Conservation (phyloP, 192 early-diverging fungal species). For the Neocallimastix lanati region DNA sequence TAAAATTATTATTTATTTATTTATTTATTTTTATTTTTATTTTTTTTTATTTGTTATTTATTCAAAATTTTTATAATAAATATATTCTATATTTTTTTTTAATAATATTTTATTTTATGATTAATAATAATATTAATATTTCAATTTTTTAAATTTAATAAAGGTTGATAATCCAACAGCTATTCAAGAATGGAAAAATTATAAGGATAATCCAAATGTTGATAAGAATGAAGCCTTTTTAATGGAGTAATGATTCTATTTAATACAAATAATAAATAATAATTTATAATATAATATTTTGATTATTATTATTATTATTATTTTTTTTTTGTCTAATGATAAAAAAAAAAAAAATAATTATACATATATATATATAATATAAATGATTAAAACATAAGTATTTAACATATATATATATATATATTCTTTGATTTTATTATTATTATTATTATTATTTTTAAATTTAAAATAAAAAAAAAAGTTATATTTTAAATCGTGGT, state of each 20-base stretch:
- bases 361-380: no score
- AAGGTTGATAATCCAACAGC: background rate
- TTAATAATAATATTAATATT: no score
- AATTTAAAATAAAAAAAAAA: constrained; percentile 3
- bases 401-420: constrained; percentile 9
- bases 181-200: constrained; percentile 33
- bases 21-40: no score
- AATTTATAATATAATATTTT: no score
- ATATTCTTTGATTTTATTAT: background rate
- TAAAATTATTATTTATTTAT: no score
- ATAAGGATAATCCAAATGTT: constrained; percentile 1
- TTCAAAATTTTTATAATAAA: no score
- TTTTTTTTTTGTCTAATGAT: constrained; percentile 76
- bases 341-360: no score
- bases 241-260: constrained; percentile 23
- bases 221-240: constrained; percentile 21
- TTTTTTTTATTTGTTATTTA: no score
- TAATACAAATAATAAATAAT: no score
- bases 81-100: no score
- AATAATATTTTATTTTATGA: background rate
- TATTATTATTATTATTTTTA: background rate
- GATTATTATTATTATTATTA: constrained; percentile 24
- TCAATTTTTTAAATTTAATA: no score
- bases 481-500: constrained; percentile 77
- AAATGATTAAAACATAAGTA: no score